These are phyloP conservation scores for Moniliella sp. DNA, from an alignment of 1,284 basidiomycete species.

Conservation along the genomic window DNA sequence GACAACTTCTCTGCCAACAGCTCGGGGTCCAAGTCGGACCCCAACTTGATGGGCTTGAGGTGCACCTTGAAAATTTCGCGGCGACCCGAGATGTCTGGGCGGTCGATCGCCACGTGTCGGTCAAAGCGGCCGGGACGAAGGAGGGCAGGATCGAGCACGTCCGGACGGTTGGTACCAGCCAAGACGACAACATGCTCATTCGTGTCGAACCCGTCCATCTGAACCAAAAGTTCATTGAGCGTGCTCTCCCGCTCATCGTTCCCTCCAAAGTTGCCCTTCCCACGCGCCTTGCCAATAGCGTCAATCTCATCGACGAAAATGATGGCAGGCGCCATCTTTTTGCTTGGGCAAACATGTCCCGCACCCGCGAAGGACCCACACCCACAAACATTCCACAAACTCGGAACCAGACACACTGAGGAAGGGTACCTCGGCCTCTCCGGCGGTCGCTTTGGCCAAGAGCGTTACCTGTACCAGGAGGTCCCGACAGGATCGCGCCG, in stretches of 20 bases:
- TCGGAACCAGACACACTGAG: slow-evolving; percentile 93
- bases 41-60: slow-evolving; percentile 50
- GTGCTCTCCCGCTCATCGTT: slow-evolving; percentile 96
- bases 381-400: slow-evolving; percentile 97
- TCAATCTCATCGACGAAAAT: slow-evolving; percentile 46
- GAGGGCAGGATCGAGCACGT: slow-evolving; percentile 79
- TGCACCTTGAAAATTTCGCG: slow-evolving; percentile 95
- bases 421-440: slow-evolving; percentile 91
- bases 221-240: slow-evolving; percentile 89
- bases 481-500: slow-evolving; percentile 88
- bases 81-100: slow-evolving; percentile 77
- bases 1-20: slow-evolving; percentile 31
- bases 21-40: background rate
- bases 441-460: slow-evolving; percentile 88
- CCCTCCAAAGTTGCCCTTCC: slow-evolving; percentile 70
- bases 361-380: slow-evolving; percentile 86
- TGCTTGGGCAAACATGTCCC: slow-evolving; percentile 86
- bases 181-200: slow-evolving; percentile 87
- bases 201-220: slow-evolving; percentile 96
- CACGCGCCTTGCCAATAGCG: slow-evolving; percentile 89
- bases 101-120: slow-evolving; percentile 80
- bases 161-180: slow-evolving; percentile 85
- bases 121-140: slow-evolving; percentile 96
- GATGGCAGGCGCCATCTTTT: slow-evolving; percentile 92
- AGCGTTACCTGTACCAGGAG: slow-evolving; percentile 94